Conservation (phyloP, 2,329 filamentous ascomycete genomes). For the Teratosphaeria viscida region DNA sequence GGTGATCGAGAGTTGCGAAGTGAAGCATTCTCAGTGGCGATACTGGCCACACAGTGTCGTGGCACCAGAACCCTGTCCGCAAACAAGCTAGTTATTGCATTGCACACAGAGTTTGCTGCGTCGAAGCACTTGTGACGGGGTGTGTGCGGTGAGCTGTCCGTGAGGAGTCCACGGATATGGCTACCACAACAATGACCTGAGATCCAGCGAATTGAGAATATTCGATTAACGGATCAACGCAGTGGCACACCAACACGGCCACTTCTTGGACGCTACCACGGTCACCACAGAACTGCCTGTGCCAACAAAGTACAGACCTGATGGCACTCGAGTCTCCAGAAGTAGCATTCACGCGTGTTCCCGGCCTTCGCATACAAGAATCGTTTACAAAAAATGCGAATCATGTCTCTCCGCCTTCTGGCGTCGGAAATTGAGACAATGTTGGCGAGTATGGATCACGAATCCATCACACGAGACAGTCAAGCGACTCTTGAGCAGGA, state of each 20-base stretch:
- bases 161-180: neutral
- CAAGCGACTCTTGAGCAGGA: neutral
- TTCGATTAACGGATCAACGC: neutral
- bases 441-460: neutral
- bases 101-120: neutral
- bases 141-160: neutral
- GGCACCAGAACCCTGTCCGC: neutral
- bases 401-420: neutral
- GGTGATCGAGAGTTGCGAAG: neutral
- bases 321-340: neutral
- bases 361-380: neutral
- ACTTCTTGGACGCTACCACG: neutral
- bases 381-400: neutral
- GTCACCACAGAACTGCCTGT: neutral
- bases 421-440: neutral
- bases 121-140: neutral
- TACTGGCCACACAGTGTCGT: neutral
- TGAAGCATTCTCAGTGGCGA: neutral
- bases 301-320: too few species aligned
- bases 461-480: neutral
- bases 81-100: neutral
- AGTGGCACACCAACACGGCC: neutral
- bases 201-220: too few species aligned
- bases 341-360: neutral
- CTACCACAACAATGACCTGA: neutral